Conservation (phyloP, 2,329 filamentous ascomycete species). For the Zopfia rhizophila region DNA sequence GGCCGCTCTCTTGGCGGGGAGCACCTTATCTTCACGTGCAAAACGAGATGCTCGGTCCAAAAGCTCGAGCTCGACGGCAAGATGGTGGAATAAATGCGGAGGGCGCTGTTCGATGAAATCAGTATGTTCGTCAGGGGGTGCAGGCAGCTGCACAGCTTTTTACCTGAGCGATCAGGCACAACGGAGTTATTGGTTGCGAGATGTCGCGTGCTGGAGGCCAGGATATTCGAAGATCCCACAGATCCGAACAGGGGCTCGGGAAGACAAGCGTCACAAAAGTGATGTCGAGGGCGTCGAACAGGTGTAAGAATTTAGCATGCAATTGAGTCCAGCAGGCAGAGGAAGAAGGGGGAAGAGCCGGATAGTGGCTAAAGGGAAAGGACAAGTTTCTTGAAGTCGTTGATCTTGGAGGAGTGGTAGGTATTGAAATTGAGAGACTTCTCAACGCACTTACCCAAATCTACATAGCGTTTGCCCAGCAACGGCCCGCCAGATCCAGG, state of each 20-base stretch:
- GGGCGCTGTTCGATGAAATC: conserved; percentile 4
- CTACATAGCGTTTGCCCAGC: conserved; percentile 19
- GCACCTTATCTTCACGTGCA: conserved; percentile 47
- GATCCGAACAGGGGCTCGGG: conserved; percentile 17
- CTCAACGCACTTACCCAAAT: conserved; percentile 19
- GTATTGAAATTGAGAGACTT: conserved; percentile 17
- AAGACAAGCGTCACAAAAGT: neutral
- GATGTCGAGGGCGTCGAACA: too few species aligned
- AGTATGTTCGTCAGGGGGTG: conserved; percentile 11
- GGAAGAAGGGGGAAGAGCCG: conserved; percentile 3
- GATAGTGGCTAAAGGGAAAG: conserved; percentile 19
- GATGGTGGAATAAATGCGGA: conserved; percentile 10
- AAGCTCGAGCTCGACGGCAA: conserved; percentile 16
- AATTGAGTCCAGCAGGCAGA: conserved; percentile 13
- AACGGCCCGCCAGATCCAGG: conserved; percentile 1
- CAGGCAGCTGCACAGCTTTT: conserved; percentile 26
- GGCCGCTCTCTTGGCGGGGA: conserved; percentile 37
- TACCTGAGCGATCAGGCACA: conserved; percentile 39
- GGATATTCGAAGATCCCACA: conserved; percentile 29
- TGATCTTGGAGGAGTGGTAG: conserved; percentile 15
- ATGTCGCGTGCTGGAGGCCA: conserved; percentile 48
- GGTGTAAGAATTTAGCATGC: too few species aligned
- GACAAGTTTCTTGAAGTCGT: conserved; percentile 29
- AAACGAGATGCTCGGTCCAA: conserved; percentile 21
- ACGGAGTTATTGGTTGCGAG: conserved; percentile 38